A percentile compares a stretch with the other conserved stretches of the same genome.
Evolutionary conservation across 345 rosid species (phyloP).

Genomic region (Carallia brachiata): DNA sequence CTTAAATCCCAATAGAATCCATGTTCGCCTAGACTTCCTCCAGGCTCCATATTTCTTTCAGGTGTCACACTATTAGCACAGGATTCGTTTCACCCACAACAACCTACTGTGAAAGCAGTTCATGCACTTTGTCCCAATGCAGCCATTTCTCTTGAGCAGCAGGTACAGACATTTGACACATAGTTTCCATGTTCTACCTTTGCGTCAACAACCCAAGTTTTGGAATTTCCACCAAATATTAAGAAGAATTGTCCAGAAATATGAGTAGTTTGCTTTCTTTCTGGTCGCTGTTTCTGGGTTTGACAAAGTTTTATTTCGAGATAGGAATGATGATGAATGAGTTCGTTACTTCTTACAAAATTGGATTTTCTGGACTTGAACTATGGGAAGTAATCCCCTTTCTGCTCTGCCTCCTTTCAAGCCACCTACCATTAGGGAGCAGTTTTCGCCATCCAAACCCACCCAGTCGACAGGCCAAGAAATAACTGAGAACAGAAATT

Average conservation of each 20-base stretch:
- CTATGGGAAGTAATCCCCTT: no score
- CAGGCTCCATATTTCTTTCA: constrained; percentile 63
- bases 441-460: no score
- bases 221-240: not conserved
- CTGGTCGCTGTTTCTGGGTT: not conserved
- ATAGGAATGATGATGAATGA: no score
- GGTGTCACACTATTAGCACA: constrained; percentile 57
- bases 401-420: no score
- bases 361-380: no score
- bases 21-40: constrained; percentile 66
- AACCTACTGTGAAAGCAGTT: constrained; percentile 51
- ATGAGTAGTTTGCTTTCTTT: not conserved
- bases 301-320: not conserved
- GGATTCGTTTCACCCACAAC: constrained; percentile 58
- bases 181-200: constrained; percentile 1
- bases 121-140: constrained; percentile 63
- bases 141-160: constrained; percentile 78
- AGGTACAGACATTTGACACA: constrained; percentile 42
- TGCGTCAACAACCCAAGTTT: not conserved
- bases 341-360: no score
- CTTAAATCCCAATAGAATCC: constrained; percentile 68
- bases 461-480: no score
- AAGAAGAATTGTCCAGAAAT: not conserved
- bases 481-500: no score
- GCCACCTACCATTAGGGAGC: no score